phyloP scores from a whole-genome alignment of 768 basidiomycete genomes.

The Mycena rebaudengoi region DNA sequence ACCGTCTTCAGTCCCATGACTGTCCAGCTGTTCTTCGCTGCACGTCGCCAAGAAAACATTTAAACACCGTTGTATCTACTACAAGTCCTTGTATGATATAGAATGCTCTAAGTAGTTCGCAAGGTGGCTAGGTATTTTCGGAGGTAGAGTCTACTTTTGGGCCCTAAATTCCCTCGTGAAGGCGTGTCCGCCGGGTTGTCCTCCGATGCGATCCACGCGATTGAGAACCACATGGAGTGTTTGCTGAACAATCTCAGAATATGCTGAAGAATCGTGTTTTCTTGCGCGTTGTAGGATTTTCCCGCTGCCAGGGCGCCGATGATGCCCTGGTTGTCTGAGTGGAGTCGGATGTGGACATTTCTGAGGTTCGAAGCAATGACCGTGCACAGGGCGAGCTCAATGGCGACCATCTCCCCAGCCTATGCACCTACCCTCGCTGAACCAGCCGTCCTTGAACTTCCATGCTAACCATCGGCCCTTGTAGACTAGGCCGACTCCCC shows the following conservation, averaged over 20 bases:
- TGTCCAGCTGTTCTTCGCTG: too few species aligned
- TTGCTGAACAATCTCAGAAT: constrained; percentile 33
- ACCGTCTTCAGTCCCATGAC: too few species aligned
- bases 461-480: constrained; percentile 49
- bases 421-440: constrained; percentile 39
- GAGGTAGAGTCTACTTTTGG: too few species aligned
- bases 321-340: constrained; percentile 52
- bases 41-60: too few species aligned
- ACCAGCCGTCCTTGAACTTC: constrained; percentile 44
- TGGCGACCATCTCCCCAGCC: constrained; percentile 56
- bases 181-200: constrained; percentile 45
- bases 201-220: constrained; percentile 39
- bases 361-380: constrained; percentile 34
- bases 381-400: constrained; percentile 49
- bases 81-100: too few species aligned
- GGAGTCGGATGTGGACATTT: constrained; percentile 37
- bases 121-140: background rate
- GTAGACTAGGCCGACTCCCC: constrained; percentile 50
- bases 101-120: background rate
- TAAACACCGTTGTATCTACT: too few species aligned
- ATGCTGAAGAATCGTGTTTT: constrained; percentile 36
- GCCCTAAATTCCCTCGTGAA: constrained; percentile 38
- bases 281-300: constrained; percentile 31
- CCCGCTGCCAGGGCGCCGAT: constrained; percentile 40
- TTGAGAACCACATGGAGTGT: constrained; percentile 30